Evolutionary conservation across 75 land plant species (phyloP).

Genomic region (Pseudotsuga menziesii): DNA sequence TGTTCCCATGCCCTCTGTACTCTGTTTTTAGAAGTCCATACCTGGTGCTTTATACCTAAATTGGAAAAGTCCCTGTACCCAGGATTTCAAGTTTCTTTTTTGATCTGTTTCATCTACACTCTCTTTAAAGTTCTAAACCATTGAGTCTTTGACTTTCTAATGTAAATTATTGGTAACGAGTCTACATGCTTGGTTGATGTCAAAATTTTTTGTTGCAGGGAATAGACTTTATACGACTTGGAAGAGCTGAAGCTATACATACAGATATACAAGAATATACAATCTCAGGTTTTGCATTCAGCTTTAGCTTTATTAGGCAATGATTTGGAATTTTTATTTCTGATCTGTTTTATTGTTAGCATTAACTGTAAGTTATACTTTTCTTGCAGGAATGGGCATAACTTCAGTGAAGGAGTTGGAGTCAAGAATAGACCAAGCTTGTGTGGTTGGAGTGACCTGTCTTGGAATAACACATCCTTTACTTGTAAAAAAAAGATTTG

Average conservation of each 20-base stretch:
- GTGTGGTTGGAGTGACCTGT: constrained; percentile 81
- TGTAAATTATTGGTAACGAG: neutral
- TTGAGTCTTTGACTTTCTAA: neutral
- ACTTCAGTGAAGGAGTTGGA: constrained; percentile 50
- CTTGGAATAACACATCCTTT: constrained; percentile 74
- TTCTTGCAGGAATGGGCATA: constrained; percentile 30
- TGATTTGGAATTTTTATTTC: too few relatives aligned
- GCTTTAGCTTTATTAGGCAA: neutral
- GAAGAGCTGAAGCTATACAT: constrained; percentile 68
- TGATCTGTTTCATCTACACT: neutral
- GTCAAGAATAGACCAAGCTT: constrained; percentile 40
- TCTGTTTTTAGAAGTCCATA: too few relatives aligned
- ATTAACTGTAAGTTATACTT: neutral
- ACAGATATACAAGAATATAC: constrained; percentile 49
- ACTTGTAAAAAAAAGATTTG: constrained; percentile 69
- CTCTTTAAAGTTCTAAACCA: neutral
- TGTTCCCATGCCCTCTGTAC: too few relatives aligned
- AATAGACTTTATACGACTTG: constrained; percentile 82
- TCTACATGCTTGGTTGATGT: neutral
- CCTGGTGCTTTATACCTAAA: too few relatives aligned
- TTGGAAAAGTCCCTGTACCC: too few relatives aligned
- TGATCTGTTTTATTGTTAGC: too few relatives aligned
- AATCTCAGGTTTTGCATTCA: constrained; percentile 38
- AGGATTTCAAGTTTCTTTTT: too few relatives aligned
- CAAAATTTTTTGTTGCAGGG: constrained; percentile 30